A percentile compares a stretch with the other conserved stretches of the same genome.
phyloP scores from a whole-genome alignment of 2,329 filamentous ascomycete genomes.

The Penicillium sp. region DNA sequence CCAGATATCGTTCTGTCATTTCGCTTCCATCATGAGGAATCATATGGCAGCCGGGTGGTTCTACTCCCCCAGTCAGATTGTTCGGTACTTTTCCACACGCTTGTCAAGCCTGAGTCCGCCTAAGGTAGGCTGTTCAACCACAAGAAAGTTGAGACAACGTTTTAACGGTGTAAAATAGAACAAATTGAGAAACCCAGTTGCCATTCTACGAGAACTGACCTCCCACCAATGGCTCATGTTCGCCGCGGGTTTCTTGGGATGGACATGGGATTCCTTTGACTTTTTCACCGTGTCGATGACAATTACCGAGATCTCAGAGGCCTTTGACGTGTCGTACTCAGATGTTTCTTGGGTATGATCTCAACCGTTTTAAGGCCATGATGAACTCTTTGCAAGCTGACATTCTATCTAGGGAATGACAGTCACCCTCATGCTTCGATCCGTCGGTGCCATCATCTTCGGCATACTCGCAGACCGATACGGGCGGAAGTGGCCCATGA shows the following conservation, averaged over 20 bases:
- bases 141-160: neutral
- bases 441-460: constrained; percentile 55
- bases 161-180: neutral
- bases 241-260: constrained; percentile 32
- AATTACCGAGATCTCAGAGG: constrained; percentile 52
- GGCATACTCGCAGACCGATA: constrained; percentile 58
- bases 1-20: too few relatives aligned
- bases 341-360: constrained; percentile 59
- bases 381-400: neutral
- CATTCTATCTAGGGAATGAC: constrained; percentile 46
- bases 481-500: constrained; percentile 51
- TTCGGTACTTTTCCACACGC: constrained; percentile 34
- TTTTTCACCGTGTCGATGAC: constrained; percentile 66
- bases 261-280: constrained; percentile 65
- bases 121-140: constrained; percentile 6
- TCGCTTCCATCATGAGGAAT: constrained; percentile 27
- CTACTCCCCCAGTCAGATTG: constrained; percentile 34
- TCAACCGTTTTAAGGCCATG: neutral
- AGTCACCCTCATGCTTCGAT: constrained; percentile 61
- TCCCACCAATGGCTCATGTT: constrained; percentile 56
- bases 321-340: constrained; percentile 54
- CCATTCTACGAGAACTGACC: constrained; percentile 26
- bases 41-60: constrained; percentile 33
- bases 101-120: constrained; percentile 35
- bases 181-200: constrained; percentile 6